phyloP scores from a whole-genome alignment of 352 stramenopile genomes.

The Pythium vanterpoolii region DNA sequence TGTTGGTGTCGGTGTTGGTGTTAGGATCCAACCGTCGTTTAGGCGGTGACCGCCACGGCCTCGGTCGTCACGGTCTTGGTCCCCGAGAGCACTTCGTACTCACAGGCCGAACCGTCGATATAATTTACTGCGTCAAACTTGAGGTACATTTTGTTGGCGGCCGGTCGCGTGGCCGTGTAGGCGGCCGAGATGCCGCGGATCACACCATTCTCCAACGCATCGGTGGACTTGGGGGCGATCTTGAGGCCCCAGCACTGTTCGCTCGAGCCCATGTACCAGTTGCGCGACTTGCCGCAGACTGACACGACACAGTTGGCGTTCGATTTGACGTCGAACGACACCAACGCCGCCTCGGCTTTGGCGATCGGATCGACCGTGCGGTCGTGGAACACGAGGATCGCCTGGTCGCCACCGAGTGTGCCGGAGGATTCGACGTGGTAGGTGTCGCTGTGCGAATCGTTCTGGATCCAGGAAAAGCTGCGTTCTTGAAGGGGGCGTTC shows the following conservation, averaged over 20 bases:
- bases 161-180: constrained; percentile 43
- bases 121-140: constrained; percentile 80
- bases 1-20: neutral
- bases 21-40: neutral
- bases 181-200: constrained; percentile 69
- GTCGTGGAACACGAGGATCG: constrained; percentile 73
- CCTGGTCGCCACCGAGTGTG: constrained; percentile 60
- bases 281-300: constrained; percentile 54
- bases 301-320: constrained; percentile 72
- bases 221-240: constrained; percentile 57
- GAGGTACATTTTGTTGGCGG: constrained; percentile 67
- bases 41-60: neutral
- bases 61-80: constrained; percentile 45
- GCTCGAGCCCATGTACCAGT: constrained; percentile 59
- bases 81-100: constrained; percentile 68
- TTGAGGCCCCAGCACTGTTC: constrained; percentile 74
- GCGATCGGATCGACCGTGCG: constrained; percentile 25
- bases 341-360: constrained; percentile 52
- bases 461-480: constrained; percentile 39
- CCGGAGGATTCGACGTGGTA: constrained; percentile 35
- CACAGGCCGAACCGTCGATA: constrained; percentile 59
- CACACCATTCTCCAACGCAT: constrained; percentile 51
- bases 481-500: constrained; percentile 27
- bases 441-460: constrained; percentile 19
- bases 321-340: constrained; percentile 69